Evolutionary conservation across 192 early-diverging fungal genomes (phyloP), one percentile per base, ranked within the genome.

Genomic region (Dissophora ornata): DNA sequence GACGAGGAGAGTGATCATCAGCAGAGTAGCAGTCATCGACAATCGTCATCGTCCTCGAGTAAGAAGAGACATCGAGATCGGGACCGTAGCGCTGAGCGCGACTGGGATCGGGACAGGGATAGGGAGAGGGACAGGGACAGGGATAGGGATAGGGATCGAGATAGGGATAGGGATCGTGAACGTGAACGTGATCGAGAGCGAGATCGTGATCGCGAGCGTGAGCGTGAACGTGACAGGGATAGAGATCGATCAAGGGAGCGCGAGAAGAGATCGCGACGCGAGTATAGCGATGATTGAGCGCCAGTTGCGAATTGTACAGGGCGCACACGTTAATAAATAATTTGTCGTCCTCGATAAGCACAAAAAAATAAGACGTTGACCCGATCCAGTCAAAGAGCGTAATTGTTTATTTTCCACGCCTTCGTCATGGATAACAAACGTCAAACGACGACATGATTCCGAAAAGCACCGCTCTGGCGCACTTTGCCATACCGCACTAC

Each of bases 141-240:
- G n/a, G 63, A 66, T 33, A 51, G 63, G 19, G 64, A 67, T 0
- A 40, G 64, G 1, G 64, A 67, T 5, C 44, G 64, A 15, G 64
- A 67, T 19, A 11, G 64, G 4, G 54, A 57, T 24, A 52, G 66
- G 4, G 65, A 67, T 19, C 65, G 65, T n/a, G 65, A 67, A 0
- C 45, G 66, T 1, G 66, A 68, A 7, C 56, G 66, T 4, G 64
- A 67, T 0, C 52, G 64, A 1, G 64, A 67, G 11, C 44, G 64
- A 15, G 64, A 67, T 19, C 22, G 64, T 4, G 54, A 57, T 24
- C 64, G 66, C 12, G 65, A 67, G 15, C 65, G 65, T n/a, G 65
- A 67, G 0, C 45, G 66, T 1, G 66, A 68, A 7, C 56, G 66
- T 26, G 54, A 57, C 21, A 52, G 64, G 19, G 55, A 67, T 4